Evolutionary conservation across 2,329 filamentous ascomycete genomes (phyloP), one percentile per base, ranked within the genome.

Genomic region (Aspergillus texensis): DNA sequence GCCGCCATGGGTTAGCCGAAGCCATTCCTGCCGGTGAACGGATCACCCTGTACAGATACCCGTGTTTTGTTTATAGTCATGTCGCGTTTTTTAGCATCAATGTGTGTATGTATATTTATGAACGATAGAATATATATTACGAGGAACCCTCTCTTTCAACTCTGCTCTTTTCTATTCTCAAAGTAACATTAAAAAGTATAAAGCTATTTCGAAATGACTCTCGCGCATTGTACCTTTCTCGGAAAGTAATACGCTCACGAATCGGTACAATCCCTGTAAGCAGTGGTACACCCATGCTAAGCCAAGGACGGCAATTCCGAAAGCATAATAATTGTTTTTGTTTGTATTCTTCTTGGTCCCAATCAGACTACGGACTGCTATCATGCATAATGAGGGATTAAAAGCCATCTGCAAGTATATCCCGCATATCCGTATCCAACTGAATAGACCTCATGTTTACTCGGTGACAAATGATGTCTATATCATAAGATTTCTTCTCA

Each of bases 21-120:
- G 52, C 34, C n/a, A 55, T 26, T 9, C 48, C 11, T 55, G 52
- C 10, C 52, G 52, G 30, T 36, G 34, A 9, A 39, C 52, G n/a
- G 26, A 34, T 19, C 19, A n/a, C 32, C 28, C 50, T 55, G 52
- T 55, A 55, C 52, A 55, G 52, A 55, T 55, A 55, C 52, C 52
- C 52, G 52, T 14, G 21, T 34, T 26, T 55, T 39, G 32, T 55
- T 55, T 55, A 39, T 55, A 39, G 21, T 39, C 52, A 55, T 21
- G 30, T 39, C 34, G 32, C 10, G 21, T 39, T 55, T 39, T 19
- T 24, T 26, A 55, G 52, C 52, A 55, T 55, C 52, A 41, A 55
- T 55, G 52, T 39, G n/a, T 24, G 12, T 55, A 55, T 55, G 52
- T 55, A 55, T 55, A 55, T 55, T 55, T 55, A 55, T 39, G 52